A percentile compares a stretch with the other conserved stretches of the same genome.
Conservation (phyloP, 495 filamentous ascomycete species). For the Penicillium herquei region DNA sequence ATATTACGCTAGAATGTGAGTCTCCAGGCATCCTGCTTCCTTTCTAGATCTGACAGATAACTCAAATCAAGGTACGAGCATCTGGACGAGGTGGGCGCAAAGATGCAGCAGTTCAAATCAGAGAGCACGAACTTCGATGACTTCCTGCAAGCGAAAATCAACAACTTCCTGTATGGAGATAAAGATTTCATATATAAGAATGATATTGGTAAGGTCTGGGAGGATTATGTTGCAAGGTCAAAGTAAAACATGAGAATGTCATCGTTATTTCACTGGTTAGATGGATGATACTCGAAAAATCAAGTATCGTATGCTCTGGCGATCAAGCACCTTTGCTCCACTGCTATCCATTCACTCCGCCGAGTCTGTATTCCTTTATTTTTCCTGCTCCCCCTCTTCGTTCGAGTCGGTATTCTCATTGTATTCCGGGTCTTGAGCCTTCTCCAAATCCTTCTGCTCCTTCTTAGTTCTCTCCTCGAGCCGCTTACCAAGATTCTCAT, state of each 20-base stretch:
- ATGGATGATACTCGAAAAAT: not conserved
- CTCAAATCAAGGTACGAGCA: constrained; percentile 33
- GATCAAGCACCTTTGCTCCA: not conserved
- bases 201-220: constrained; percentile 42
- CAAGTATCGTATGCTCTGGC: not conserved
- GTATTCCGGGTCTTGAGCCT: too few relatives aligned
- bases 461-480: too few relatives aligned
- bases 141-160: constrained; percentile 30
- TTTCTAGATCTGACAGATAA: not conserved
- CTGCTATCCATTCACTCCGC: too few relatives aligned
- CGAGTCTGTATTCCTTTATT: too few relatives aligned
- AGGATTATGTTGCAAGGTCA: constrained; percentile 13
- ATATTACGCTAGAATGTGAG: constrained; percentile 36
- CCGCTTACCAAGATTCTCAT: too few relatives aligned
- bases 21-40: not conserved
- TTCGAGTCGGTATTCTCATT: too few relatives aligned
- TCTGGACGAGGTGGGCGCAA: constrained; percentile 24
- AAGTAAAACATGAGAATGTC: too few relatives aligned
- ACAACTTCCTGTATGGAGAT: constrained; percentile 18
- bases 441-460: too few relatives aligned
- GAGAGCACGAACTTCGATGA: constrained; percentile 28
- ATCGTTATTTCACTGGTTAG: too few relatives aligned
- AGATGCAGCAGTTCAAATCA: constrained; percentile 18
- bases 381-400: too few relatives aligned
- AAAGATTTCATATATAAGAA: constrained; percentile 47